Evolutionary conservation across 2,329 filamentous ascomycete genomes (phyloP), one percentile per base, ranked within the genome.

Genomic region (Madurella fahalii): DNA sequence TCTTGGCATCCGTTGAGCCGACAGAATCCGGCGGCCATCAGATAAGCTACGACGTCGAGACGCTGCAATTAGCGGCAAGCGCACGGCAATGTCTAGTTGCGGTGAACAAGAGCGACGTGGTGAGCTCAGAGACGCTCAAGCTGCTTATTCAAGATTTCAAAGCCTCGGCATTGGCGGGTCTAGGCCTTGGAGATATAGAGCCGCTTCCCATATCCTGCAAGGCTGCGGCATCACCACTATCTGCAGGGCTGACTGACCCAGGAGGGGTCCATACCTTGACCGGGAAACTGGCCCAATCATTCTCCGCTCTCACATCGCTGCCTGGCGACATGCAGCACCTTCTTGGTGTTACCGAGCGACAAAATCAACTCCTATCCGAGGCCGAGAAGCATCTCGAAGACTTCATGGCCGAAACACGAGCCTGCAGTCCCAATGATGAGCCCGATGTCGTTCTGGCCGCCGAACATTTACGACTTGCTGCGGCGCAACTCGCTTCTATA

Each of bases 371-470:
- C 50, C 79, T 99, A 45, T 79, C 83, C 47, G 79, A 84, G 66
- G 96, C 93, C 68, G 77, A 86, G 12, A 68, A 69, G 37, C 83
- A 91, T 67, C 79, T 99, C 1, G 79, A 87, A 47, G 80, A 83
- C 18, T 99, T 96, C 68, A 72, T 93, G 58, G 71, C 67, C 9
- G 82, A 86, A 64, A 81, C 84, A 13, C 65, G 68, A 63, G 63
- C 32, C 9, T 17, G 51, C 7, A 55, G 48, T 8, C 45, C 62
- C 32, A 70, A 65, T 4, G 63, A 65, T 11, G 85, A 89, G 34
- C 76, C 87, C 8, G 94, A 97, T 67, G 86, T 96, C 46, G 93
- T 96, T 7, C 79, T 95, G 25, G 92, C 91, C 11, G 94, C 94
- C 0, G 94, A 99, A 71, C 84, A 92, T 67, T 77, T 99, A 52